Percentiles rank a stretch among this genome's conserved stretches.
Evolutionary conservation across 2,329 filamentous ascomycete genomes (phyloP).

Genomic region (Venturia nashicola): DNA sequence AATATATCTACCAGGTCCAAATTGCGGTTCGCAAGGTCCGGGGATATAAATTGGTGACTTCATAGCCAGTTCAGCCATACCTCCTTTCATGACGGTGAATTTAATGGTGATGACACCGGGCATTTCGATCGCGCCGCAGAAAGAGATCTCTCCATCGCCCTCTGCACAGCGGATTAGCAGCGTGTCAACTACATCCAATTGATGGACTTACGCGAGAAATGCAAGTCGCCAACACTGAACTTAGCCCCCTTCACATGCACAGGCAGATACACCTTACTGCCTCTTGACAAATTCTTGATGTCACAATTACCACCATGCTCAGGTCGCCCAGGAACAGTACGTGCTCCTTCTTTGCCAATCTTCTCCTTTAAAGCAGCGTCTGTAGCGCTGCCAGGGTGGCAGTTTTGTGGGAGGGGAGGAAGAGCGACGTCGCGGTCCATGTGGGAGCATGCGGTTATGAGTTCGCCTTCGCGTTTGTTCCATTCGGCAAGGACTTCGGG

Average conservation of each 20-base stretch:
- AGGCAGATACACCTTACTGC: conserved; percentile 74
- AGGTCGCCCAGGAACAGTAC: conserved; percentile 73
- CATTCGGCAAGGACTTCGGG: conserved; percentile 64
- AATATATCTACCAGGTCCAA: conserved; percentile 67
- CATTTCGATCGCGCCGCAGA: conserved; percentile 73
- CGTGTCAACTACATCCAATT: neutral
- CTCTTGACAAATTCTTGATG: conserved; percentile 74
- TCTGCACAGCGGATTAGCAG: conserved; percentile 29
- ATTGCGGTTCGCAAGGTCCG: conserved; percentile 78
- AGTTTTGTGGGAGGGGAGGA: conserved; percentile 59
- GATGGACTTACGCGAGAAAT: conserved; percentile 51
- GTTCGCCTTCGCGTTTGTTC: conserved; percentile 71
- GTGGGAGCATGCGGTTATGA: conserved; percentile 56
- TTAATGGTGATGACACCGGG: conserved; percentile 84
- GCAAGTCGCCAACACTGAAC: conserved; percentile 79
- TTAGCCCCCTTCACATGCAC: conserved; percentile 80
- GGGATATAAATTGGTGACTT: conserved; percentile 78
- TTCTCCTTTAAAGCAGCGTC: conserved; percentile 46
- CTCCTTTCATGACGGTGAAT: conserved; percentile 75
- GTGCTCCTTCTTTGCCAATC: conserved; percentile 64
- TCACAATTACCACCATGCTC: conserved; percentile 89
- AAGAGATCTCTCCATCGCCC: conserved; percentile 84
- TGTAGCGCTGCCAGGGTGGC: conserved; percentile 57
- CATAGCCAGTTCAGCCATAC: conserved; percentile 60
- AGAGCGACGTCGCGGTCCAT: conserved; percentile 62